Evolutionary conservation across 305 asterid genomes (phyloP).

Genomic region (Ajuga reptans): DNA sequence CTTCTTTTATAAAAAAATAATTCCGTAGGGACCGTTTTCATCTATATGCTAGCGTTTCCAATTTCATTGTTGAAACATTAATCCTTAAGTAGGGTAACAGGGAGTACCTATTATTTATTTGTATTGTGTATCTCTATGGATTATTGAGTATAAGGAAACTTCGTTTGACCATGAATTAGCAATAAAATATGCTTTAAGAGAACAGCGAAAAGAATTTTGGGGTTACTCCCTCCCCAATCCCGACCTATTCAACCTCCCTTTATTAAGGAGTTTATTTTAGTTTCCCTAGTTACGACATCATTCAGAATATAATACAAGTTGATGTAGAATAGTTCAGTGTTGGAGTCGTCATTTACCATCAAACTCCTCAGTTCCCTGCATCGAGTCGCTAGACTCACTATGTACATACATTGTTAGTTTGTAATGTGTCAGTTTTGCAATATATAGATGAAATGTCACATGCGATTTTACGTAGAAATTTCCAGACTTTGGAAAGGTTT

Average conservation of each 20-base stretch:
- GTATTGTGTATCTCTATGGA: neutral
- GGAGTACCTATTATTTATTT: neutral
- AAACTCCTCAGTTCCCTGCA: neutral
- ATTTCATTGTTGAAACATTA: neutral
- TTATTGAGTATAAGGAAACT: neutral
- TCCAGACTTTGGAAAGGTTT: conserved; percentile 1
- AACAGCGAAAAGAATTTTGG: neutral
- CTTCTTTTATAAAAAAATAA: conserved; percentile 1
- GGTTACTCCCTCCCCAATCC: neutral
- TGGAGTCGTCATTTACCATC: neutral
- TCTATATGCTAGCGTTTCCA: neutral
- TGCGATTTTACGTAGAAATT: neutral
- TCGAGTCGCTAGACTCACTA: neutral
- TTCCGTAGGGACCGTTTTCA: neutral
- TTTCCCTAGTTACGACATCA: neutral
- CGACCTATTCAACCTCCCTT: neutral
- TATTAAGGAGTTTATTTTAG: neutral
- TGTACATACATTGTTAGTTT: neutral
- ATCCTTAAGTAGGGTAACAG: neutral
- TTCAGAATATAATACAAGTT: neutral
- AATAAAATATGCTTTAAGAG: neutral
- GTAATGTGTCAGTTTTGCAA: neutral
- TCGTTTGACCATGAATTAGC: neutral
- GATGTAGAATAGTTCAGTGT: neutral
- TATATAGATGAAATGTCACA: neutral